Percentiles rank a stretch among this genome's conserved stretches.
Conservation (phyloP, 2,329 filamentous ascomycete genomes). For the Emmonsiellopsis sp. region DNA sequence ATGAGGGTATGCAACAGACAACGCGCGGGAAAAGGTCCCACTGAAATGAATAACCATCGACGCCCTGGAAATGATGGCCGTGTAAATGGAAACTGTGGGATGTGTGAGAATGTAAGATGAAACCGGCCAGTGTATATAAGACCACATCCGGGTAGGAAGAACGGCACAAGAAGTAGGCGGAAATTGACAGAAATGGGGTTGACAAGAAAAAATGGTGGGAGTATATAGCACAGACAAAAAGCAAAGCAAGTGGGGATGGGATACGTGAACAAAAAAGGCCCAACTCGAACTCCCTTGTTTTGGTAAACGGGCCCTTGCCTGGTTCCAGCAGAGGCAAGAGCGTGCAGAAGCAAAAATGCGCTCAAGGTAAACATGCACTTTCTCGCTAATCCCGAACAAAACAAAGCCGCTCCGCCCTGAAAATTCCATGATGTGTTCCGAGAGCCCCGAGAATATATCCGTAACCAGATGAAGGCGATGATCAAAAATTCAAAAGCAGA, state of each 20-base stretch:
- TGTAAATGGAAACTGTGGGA: neutral
- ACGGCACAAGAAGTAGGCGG: neutral
- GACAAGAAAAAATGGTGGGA: neutral
- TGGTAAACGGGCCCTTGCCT: neutral
- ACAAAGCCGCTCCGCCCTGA: constrained; percentile 5
- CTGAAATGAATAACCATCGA: neutral
- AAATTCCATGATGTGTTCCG: constrained; percentile 10
- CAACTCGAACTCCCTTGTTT: neutral
- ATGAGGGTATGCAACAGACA: constrained; percentile 6
- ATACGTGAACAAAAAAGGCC: constrained; percentile 1
- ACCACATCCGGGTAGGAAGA: neutral
- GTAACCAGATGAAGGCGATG: constrained; percentile 12
- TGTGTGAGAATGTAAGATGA: neutral
- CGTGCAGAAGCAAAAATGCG: constrained; percentile 1
- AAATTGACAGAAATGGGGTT: neutral
- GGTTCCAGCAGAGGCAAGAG: neutral
- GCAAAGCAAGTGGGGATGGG: constrained; percentile 5
- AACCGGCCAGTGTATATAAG: neutral
- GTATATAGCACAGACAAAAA: constrained; percentile 1
- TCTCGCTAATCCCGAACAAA: constrained; percentile 5
- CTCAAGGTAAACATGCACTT: constrained; percentile 2
- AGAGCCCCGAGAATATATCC: constrained; percentile 8
- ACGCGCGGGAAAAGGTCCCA: neutral
- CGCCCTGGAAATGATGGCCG: neutral
- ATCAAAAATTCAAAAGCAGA: neutral